phyloP scores from a whole-genome alignment of 306 rosid genomes.

The Sechiopsis laciniata region DNA sequence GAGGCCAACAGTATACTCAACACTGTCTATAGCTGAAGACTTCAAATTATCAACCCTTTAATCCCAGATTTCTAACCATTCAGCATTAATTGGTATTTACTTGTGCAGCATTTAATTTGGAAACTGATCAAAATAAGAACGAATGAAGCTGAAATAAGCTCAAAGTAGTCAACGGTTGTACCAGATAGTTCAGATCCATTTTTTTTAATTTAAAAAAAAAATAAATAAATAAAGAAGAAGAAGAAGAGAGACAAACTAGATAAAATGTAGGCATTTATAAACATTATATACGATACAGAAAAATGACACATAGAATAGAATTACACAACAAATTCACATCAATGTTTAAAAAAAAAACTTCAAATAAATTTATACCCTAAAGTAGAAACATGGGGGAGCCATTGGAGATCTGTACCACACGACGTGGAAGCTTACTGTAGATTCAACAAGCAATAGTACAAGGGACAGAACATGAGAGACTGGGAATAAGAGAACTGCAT shows the following conservation, averaged over 20 bases:
- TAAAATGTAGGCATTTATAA: neutral
- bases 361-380: neutral
- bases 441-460: slow-evolving; percentile 15
- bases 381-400: neutral
- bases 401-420: slow-evolving; percentile 1
- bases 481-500: slow-evolving; percentile 12
- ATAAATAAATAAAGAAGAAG: too few species aligned
- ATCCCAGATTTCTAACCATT: neutral
- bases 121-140: neutral
- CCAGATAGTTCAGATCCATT: slow-evolving; percentile 6
- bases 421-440: slow-evolving; percentile 14
- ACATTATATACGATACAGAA: neutral
- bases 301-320: neutral
- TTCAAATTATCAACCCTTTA: slow-evolving; percentile 4
- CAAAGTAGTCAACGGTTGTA: neutral
- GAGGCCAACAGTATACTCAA: neutral
- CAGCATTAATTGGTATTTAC: neutral
- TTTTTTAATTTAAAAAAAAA: too few species aligned
- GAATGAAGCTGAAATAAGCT: slow-evolving; percentile 5
- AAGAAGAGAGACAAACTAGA: neutral
- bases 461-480: slow-evolving; percentile 11
- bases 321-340: neutral
- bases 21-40: neutral
- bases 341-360: too few species aligned
- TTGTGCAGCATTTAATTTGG: neutral